phyloP scores from a whole-genome alignment of 441 rosid genomes.

The Raphanus hybrid region DNA sequence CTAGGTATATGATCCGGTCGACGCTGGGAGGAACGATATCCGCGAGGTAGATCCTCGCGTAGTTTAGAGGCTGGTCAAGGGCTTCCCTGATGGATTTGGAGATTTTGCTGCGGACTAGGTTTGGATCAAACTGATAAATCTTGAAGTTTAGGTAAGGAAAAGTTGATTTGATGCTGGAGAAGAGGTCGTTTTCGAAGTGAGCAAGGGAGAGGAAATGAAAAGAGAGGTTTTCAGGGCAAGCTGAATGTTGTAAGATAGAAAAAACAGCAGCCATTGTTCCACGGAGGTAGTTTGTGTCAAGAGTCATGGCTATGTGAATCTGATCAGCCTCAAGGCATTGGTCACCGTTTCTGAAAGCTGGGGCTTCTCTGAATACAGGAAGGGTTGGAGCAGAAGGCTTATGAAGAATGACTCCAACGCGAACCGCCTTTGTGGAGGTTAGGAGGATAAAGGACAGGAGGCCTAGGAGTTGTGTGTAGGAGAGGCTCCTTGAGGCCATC shows the following conservation, averaged over 20 bases:
- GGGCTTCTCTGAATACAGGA: conserved; percentile 65
- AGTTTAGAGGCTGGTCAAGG: conserved; percentile 66
- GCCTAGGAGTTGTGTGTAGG: conserved; percentile 53
- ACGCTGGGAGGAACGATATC: conserved; percentile 57
- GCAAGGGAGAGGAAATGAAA: conserved; percentile 73
- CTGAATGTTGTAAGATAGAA: conserved; percentile 67
- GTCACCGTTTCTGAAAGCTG: conserved; percentile 64
- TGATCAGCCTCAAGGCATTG: conserved; percentile 43
- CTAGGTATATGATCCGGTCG: conserved; percentile 61
- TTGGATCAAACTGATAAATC: conserved; percentile 55
- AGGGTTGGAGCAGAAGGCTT: conserved; percentile 44
- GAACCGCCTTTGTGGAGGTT: conserved; percentile 39
- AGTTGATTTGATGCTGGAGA: conserved; percentile 59
- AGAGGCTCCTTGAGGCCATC: conserved; percentile 73
- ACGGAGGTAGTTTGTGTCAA: conserved; percentile 75
- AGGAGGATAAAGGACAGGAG: conserved; percentile 67
- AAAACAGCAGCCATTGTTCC: conserved; percentile 86
- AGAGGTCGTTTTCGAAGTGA: conserved; percentile 51
- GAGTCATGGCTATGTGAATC: conserved; percentile 78
- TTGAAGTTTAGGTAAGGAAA: conserved; percentile 70
- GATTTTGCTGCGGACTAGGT: conserved; percentile 50
- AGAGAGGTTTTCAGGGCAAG: conserved; percentile 69
- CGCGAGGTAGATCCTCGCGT: conserved; percentile 71
- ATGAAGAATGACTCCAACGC: conserved; percentile 44
- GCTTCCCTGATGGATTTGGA: conserved; percentile 53